A percentile compares a stretch with the other conserved stretches of the same genome.
Evolutionary conservation across 1,284 basidiomycete species (phyloP).

Genomic region (Leccinum cinnamomeum): DNA sequence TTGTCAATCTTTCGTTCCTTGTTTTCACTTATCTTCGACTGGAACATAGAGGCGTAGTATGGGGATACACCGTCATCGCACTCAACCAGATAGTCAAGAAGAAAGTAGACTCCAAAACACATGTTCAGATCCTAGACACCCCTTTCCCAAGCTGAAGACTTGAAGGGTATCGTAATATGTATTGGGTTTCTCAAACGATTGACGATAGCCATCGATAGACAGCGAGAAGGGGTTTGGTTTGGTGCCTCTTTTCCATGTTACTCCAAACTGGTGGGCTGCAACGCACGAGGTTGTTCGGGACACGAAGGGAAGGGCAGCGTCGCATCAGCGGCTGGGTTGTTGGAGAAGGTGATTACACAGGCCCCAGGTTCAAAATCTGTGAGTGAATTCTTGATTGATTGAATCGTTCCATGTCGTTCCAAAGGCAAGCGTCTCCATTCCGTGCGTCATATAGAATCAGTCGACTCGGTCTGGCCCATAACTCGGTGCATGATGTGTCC

Average conservation of each 20-base stretch:
- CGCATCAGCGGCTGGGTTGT: conserved; percentile 59
- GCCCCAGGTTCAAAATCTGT: conserved; percentile 74
- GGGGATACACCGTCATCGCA: conserved; percentile 68
- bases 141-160: conserved; percentile 51
- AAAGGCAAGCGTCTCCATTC: neutral
- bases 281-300: conserved; percentile 72
- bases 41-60: conserved; percentile 50
- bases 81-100: conserved; percentile 67
- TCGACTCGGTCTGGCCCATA: conserved; percentile 31
- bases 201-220: conserved; percentile 68
- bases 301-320: conserved; percentile 75
- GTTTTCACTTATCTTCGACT: conserved; percentile 13
- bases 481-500: conserved; percentile 53
- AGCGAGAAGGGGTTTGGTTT: conserved; percentile 71
- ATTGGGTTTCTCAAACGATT: conserved; percentile 66
- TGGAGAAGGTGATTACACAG: conserved; percentile 57
- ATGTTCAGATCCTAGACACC: conserved; percentile 57
- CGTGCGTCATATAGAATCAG: conserved; percentile 47
- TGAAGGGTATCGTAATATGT: conserved; percentile 43
- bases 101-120: conserved; percentile 64
- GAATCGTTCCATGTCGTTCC: neutral
- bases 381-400: conserved; percentile 25
- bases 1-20: conserved; percentile 37
- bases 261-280: conserved; percentile 74
- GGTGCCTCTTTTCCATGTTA: too few species aligned